Conservation (phyloP, 1,284 basidiomycete genomes). For the Porodaedalea pini region DNA sequence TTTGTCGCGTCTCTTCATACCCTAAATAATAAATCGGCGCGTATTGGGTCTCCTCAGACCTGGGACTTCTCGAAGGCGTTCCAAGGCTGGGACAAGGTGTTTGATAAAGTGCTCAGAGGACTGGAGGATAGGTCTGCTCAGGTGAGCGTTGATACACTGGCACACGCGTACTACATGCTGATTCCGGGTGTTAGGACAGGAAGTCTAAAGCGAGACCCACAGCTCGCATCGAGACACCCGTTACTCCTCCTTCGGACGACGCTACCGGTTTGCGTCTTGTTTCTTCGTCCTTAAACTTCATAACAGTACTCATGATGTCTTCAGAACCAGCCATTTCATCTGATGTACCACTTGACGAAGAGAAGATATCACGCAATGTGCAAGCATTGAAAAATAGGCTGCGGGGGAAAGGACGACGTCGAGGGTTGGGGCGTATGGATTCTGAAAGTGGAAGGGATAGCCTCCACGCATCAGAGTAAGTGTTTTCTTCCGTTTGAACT, state of each 20-base stretch:
- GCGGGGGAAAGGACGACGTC: conserved; percentile 61
- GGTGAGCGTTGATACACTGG: conserved; percentile 38
- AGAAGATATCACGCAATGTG: conserved; percentile 90
- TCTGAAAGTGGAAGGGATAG: conserved; percentile 59
- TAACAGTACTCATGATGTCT: neutral
- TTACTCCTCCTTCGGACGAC: conserved; percentile 55
- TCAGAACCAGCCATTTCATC: conserved; percentile 52
- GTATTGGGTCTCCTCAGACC: conserved; percentile 32
- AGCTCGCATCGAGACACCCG: conserved; percentile 39
- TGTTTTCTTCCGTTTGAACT: conserved; percentile 24
- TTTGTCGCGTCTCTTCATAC: conserved; percentile 80
- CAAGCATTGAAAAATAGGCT: conserved; percentile 85
- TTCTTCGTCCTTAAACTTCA: neutral
- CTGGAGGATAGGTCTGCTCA: conserved; percentile 74
- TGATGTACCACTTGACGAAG: conserved; percentile 68
- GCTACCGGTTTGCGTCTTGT: conserved; percentile 30
- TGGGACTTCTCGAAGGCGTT: conserved; percentile 75
- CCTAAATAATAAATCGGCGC: conserved; percentile 36
- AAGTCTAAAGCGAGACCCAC: conserved; percentile 55
- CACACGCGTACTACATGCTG: neutral
- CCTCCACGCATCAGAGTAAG: conserved; percentile 62
- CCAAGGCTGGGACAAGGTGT: conserved; percentile 79
- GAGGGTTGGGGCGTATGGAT: conserved; percentile 48
- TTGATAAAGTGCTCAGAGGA: conserved; percentile 72
- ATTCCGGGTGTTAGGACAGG: conserved; percentile 51